These are phyloP conservation scores for Crucihimalaya himalaica DNA, from an alignment of 345 rosid species.

Conservation along the genomic window DNA sequence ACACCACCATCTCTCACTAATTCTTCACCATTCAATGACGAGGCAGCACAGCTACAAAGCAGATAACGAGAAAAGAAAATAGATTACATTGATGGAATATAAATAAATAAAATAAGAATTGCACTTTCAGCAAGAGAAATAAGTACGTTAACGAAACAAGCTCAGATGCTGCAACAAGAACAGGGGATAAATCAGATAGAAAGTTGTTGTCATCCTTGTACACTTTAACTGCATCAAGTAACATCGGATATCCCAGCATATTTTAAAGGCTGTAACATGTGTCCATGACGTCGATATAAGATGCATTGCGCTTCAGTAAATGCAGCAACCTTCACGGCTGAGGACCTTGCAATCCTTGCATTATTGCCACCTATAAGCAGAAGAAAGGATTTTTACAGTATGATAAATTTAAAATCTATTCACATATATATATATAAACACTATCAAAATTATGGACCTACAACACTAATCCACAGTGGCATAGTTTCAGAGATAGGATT, in stretches of 20 bases:
- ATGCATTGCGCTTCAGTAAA: conserved; percentile 94
- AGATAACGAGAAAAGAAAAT: conserved; percentile 10
- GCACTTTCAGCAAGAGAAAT: conserved; percentile 17
- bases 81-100: conserved; percentile 28
- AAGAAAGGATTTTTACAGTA: neutral
- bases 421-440: neutral
- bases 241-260: conserved; percentile 99
- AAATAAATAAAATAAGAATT: conserved; percentile 17
- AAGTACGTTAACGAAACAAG: conserved; percentile 90
- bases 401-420: too few relatives aligned
- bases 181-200: conserved; percentile 89
- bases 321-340: conserved; percentile 98
- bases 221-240: conserved; percentile 89
- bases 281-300: conserved; percentile 82
- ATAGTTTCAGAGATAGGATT: conserved; percentile 15
- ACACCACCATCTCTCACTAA: conserved; percentile 97
- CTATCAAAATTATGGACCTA: conserved; percentile 7
- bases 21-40: conserved; percentile 99
- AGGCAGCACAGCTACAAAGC: conserved; percentile 75
- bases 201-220: conserved; percentile 91
- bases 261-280: conserved; percentile 88
- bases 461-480: neutral
- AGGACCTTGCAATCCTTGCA: conserved; percentile 99
- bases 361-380: conserved; percentile 79
- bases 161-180: conserved; percentile 98